These are phyloP conservation scores for Striga asiatica DNA, from an alignment of 257 asterid species.

Conservation along the genomic window DNA sequence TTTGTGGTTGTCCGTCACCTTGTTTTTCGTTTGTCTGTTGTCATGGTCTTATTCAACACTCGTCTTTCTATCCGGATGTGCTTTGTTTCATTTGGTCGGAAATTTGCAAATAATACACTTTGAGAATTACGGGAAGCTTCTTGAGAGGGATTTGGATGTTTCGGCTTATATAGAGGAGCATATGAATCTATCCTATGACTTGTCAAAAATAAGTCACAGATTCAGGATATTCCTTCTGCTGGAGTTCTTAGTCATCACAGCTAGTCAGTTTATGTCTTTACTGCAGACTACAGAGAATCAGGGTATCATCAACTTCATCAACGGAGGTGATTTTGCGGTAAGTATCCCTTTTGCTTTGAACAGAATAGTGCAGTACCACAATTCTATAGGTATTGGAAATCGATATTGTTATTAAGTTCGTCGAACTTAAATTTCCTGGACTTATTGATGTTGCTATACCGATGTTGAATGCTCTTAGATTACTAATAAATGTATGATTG, in stretches of 20 bases:
- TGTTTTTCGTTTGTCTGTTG: conserved; percentile 35
- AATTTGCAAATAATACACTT: conserved; percentile 72
- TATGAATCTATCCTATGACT: conserved; percentile 43
- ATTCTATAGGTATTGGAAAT: background rate
- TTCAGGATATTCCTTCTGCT: conserved; percentile 67
- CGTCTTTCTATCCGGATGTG: conserved; percentile 61
- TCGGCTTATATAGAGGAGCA: conserved; percentile 72
- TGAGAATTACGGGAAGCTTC: conserved; percentile 58
- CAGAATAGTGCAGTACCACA: background rate
- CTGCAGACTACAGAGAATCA: conserved; percentile 63
- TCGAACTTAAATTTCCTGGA: background rate
- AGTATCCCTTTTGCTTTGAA: conserved; percentile 14
- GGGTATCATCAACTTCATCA: conserved; percentile 52
- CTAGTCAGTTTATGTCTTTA: conserved; percentile 53
- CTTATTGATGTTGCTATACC: background rate
- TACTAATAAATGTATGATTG: background rate
- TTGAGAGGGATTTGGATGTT: conserved; percentile 66
- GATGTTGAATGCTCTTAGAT: background rate
- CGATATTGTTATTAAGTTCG: background rate
- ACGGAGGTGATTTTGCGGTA: conserved; percentile 82
- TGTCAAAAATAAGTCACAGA: conserved; percentile 82
- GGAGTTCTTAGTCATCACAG: conserved; percentile 58
- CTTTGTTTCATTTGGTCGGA: conserved; percentile 60
- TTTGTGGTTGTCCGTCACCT: conserved; percentile 37
- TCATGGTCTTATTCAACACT: conserved; percentile 68